phyloP scores from a whole-genome alignment of 441 rosid species.

The Manihot esculenta region DNA sequence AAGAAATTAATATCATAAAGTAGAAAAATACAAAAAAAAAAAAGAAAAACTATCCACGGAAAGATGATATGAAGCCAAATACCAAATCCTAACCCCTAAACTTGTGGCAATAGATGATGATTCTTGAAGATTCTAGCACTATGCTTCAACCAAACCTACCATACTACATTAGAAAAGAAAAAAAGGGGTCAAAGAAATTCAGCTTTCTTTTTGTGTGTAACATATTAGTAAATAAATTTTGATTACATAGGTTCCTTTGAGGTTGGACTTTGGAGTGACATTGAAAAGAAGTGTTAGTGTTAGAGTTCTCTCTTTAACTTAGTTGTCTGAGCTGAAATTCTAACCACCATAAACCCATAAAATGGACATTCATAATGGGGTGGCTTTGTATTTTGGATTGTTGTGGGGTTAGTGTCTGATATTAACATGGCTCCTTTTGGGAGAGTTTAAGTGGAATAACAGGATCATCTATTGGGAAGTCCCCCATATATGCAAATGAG shows the following conservation, averaged over 20 bases:
- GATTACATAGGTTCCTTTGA: not conserved
- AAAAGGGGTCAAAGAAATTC: not conserved
- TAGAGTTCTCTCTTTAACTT: too few relatives aligned
- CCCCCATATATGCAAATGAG: not conserved
- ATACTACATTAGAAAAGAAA: not conserved
- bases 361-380: not conserved
- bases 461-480: not conserved
- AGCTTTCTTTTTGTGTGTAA: not conserved
- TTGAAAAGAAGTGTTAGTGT: not conserved
- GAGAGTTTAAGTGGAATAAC: not conserved
- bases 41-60: not conserved
- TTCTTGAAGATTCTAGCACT: not conserved
- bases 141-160: not conserved
- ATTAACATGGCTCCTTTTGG: not conserved
- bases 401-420: not conserved
- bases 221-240: not conserved
- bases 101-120: not conserved
- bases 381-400: not conserved
- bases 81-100: not conserved
- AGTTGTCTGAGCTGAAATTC: not conserved
- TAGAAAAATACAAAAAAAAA: not conserved
- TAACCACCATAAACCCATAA: not conserved
- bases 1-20: not conserved
- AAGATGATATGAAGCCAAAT: not conserved
- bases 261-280: not conserved